Evolutionary conservation across 2,329 filamentous ascomycete species (phyloP).

Genomic region (Arthrobotrys conoides): DNA sequence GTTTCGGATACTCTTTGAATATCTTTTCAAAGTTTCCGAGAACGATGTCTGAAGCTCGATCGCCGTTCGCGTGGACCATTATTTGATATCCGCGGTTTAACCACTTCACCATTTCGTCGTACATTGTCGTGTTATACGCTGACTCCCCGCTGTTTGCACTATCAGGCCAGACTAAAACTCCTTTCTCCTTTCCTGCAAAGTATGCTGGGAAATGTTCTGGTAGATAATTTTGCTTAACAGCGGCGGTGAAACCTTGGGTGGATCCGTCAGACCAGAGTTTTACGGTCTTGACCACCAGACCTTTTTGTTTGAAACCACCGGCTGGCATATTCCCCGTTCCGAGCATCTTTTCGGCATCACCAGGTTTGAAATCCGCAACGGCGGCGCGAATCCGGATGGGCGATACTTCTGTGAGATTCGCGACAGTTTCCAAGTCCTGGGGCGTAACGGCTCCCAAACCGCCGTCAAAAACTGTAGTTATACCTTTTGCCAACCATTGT

Average conservation of each 20-base stretch:
- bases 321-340: conserved; percentile 33
- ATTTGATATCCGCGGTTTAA: conserved; percentile 47
- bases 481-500: conserved; percentile 46
- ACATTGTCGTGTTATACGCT: conserved; percentile 34
- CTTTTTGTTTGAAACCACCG: conserved; percentile 34
- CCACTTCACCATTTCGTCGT: conserved; percentile 46
- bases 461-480: conserved; percentile 50
- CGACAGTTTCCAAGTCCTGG: conserved; percentile 29
- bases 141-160: not conserved
- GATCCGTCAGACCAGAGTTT: conserved; percentile 53
- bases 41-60: conserved; percentile 47
- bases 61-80: conserved; percentile 57
- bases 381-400: conserved; percentile 44
- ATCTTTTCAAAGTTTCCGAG: conserved; percentile 45
- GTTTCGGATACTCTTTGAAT: conserved; percentile 19
- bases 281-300: conserved; percentile 36
- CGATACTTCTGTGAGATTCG: conserved; percentile 31
- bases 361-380: conserved; percentile 35
- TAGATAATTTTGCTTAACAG: conserved; percentile 36
- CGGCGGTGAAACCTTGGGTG: conserved; percentile 53
- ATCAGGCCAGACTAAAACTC: conserved; percentile 51
- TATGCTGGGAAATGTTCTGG: conserved; percentile 40
- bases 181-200: conserved; percentile 17
- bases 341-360: conserved; percentile 34
- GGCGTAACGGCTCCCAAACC: conserved; percentile 19